Evolutionary conservation across 139 green algal genomes (phyloP).

Genomic region (Picochlorum sp.): DNA sequence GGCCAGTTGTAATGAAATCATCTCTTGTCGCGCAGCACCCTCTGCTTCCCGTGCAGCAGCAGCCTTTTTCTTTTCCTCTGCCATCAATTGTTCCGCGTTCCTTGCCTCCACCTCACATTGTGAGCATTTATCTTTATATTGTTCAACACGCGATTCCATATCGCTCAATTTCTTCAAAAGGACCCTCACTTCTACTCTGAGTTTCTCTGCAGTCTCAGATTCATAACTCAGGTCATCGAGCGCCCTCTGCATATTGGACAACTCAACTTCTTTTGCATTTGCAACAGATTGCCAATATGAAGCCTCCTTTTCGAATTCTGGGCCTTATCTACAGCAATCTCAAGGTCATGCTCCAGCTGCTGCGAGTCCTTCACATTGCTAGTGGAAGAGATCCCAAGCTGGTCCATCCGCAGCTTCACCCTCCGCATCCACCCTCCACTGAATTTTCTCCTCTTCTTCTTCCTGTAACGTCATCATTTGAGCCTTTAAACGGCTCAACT

Average conservation of each 20-base stretch:
- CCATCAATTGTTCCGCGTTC: constrained; percentile 13
- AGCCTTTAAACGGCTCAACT: constrained; percentile 26
- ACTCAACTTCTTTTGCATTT: constrained; percentile 21
- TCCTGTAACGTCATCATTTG: constrained; percentile 35
- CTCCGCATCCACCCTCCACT: constrained; percentile 33
- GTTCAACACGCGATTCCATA: constrained; percentile 16
- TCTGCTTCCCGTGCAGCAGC: background rate
- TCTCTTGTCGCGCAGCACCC: background rate
- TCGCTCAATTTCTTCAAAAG: constrained; percentile 22
- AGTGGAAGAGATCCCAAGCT: background rate
- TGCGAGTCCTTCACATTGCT: background rate
- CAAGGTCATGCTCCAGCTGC: constrained; percentile 2
- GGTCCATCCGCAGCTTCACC: constrained; percentile 31
- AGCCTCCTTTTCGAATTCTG: background rate
- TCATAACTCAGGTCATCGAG: constrained; percentile 32
- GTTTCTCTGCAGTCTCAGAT: constrained; percentile 26
- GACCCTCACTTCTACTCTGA: constrained; percentile 11
- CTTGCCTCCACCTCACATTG: background rate
- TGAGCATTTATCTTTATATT: background rate
- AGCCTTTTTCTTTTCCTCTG: background rate
- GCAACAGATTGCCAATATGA: background rate
- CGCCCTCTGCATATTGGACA: constrained; percentile 35
- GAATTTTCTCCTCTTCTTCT: constrained; percentile 36
- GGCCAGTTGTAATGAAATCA: constrained; percentile 7
- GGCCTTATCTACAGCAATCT: constrained; percentile 2